phyloP scores from a whole-genome alignment of 495 filamentous ascomycete species.

The Xeromyces bisporus region DNA sequence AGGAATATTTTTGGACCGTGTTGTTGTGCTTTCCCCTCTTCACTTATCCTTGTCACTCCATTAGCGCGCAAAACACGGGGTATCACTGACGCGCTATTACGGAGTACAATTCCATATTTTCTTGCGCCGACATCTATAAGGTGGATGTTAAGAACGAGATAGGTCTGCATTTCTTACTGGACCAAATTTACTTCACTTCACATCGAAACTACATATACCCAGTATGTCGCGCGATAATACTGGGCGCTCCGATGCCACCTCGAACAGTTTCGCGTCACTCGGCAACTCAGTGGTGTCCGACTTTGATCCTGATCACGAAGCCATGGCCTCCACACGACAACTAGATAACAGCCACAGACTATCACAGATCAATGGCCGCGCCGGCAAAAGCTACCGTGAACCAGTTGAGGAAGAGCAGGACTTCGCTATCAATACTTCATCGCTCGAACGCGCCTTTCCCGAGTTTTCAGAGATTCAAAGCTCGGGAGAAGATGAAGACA shows the following conservation, averaged over 20 bases:
- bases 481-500: constrained; percentile 23
- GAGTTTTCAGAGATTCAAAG: constrained; percentile 34
- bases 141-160: not conserved
- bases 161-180: not conserved
- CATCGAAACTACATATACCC: not conserved
- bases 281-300: constrained; percentile 23
- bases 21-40: not conserved
- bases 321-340: constrained; percentile 31
- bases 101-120: not conserved
- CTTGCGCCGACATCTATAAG: not conserved
- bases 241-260: constrained; percentile 5
- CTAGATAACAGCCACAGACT: constrained; percentile 24
- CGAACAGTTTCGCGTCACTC: constrained; percentile 16
- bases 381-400: constrained; percentile 9
- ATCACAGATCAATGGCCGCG: constrained; percentile 19
- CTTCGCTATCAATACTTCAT: constrained; percentile 44
- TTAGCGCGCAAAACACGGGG: not conserved
- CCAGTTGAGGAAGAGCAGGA: constrained; percentile 21
- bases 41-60: not conserved
- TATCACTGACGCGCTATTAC: not conserved
- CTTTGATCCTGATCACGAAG: constrained; percentile 37
- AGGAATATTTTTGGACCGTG: not conserved
- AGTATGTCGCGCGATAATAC: constrained; percentile 21
- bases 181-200: not conserved
- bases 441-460: constrained; percentile 43